phyloP scores from a whole-genome alignment of 208 protist species.

The Trichomonas gallinae region DNA sequence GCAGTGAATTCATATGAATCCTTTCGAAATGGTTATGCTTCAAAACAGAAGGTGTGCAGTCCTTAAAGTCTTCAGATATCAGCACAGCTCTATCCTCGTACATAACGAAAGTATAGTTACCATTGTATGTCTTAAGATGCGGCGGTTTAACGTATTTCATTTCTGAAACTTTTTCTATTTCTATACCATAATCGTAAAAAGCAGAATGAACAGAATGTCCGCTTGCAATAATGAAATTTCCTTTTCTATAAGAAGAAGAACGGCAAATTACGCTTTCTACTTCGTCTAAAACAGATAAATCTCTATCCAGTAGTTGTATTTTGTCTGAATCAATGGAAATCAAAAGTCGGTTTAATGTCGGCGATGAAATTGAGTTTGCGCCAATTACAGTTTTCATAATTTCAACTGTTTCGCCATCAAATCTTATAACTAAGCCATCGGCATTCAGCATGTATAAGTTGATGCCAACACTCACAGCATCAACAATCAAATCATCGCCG shows the following conservation, averaged over 20 bases:
- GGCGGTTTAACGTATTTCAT: neutral
- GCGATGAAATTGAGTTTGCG: neutral
- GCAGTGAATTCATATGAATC: neutral
- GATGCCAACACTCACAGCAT: neutral
- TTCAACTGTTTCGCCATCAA: neutral
- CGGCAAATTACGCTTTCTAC: neutral
- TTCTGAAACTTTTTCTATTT: neutral
- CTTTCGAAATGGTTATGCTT: neutral
- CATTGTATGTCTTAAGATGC: neutral
- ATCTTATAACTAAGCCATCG: neutral
- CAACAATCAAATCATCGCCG: neutral
- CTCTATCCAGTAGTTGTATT: neutral
- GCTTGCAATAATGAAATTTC: neutral
- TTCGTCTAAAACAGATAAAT: neutral
- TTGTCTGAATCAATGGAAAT: neutral
- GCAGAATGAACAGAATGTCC: neutral
- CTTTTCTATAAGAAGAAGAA: neutral
- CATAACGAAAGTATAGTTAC: neutral
- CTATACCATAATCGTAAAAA: conserved; percentile 3
- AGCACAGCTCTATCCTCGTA: neutral
- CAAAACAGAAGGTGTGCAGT: neutral
- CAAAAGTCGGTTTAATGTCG: neutral
- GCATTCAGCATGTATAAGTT: neutral
- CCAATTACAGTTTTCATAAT: neutral
- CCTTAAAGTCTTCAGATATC: neutral